A percentile compares a stretch with the other conserved stretches of the same genome.
These are phyloP conservation scores for Hirschioporus abietinus DNA, from an alignment of 768 basidiomycete species.

Conservation along the genomic window DNA sequence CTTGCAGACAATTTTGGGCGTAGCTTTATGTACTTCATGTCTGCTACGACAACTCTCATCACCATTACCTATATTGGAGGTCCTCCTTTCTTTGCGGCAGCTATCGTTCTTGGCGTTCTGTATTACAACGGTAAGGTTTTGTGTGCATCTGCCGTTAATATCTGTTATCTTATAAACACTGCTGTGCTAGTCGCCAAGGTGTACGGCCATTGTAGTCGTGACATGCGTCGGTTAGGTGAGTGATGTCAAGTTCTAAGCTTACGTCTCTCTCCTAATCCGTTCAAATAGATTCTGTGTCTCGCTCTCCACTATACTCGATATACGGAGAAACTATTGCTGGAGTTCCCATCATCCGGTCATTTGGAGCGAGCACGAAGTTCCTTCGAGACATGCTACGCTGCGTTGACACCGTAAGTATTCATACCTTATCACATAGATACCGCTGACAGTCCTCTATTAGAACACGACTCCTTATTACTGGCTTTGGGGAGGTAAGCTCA, in stretches of 20 bases:
- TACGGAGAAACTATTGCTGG: slow-evolving; percentile 50
- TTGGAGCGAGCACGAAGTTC: slow-evolving; percentile 85
- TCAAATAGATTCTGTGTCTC: slow-evolving; percentile 36
- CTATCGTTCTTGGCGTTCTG: slow-evolving; percentile 46
- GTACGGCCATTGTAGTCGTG: slow-evolving; percentile 85
- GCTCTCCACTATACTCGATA: slow-evolving; percentile 47
- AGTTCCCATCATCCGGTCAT: slow-evolving; percentile 63
- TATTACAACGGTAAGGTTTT: slow-evolving; percentile 63
- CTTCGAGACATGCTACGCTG: slow-evolving; percentile 78
- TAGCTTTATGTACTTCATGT: slow-evolving; percentile 66
- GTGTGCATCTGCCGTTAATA: background rate
- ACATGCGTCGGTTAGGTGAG: slow-evolving; percentile 55
- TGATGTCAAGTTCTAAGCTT: background rate
- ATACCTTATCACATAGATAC: background rate
- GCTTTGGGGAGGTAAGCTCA: slow-evolving; percentile 75
- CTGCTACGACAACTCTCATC: slow-evolving; percentile 62
- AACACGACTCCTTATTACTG: slow-evolving; percentile 77
- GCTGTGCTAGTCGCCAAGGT: slow-evolving; percentile 32
- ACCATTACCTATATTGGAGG: slow-evolving; percentile 81
- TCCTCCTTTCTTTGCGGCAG: slow-evolving; percentile 61
- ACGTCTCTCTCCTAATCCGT: background rate
- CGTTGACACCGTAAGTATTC: slow-evolving; percentile 63
- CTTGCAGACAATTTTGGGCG: slow-evolving; percentile 84
- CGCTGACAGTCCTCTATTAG: slow-evolving; percentile 20
- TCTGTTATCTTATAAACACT: slow-evolving; percentile 28